A percentile compares a stretch with the other conserved stretches of the same genome.
Conservation (phyloP, 768 basidiomycete genomes). For the Cubamyces lactineus region DNA sequence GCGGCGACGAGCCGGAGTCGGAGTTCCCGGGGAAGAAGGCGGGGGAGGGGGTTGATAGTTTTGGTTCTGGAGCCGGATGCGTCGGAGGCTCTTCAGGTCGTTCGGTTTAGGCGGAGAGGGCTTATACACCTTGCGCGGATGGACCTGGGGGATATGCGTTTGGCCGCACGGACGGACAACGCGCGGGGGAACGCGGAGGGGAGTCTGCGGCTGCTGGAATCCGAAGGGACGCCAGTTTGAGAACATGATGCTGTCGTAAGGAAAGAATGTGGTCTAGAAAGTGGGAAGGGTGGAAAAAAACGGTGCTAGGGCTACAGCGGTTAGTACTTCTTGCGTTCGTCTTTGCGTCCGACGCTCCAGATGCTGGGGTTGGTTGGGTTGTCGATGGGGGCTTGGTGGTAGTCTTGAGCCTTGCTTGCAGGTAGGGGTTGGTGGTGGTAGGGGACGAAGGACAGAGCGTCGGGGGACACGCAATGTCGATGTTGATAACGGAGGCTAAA, state of each 20-base stretch:
- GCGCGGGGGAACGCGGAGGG: neutral
- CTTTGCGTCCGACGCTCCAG: neutral
- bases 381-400: neutral
- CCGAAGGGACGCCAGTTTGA: neutral
- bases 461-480: neutral
- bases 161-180: conserved; percentile 9
- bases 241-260: neutral
- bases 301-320: conserved; percentile 9
- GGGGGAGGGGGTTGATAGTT: neutral
- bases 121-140: conserved; percentile 16
- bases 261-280: neutral
- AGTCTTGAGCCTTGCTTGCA: neutral
- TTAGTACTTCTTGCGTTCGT: neutral
- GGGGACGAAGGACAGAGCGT: neutral
- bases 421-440: neutral
- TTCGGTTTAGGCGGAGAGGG: conserved; percentile 1
- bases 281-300: neutral
- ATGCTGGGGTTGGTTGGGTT: neutral
- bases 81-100: conserved; percentile 10
- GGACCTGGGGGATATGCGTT: conserved; percentile 5
- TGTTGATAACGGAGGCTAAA: conserved; percentile 2
- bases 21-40: neutral
- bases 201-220: neutral
- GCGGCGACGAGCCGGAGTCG: neutral
- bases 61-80: conserved; percentile 2